A percentile compares a stretch with the other conserved stretches of the same genome.
phyloP scores from a whole-genome alignment of 257 asterid species.

The Penstemon barbatus region DNA sequence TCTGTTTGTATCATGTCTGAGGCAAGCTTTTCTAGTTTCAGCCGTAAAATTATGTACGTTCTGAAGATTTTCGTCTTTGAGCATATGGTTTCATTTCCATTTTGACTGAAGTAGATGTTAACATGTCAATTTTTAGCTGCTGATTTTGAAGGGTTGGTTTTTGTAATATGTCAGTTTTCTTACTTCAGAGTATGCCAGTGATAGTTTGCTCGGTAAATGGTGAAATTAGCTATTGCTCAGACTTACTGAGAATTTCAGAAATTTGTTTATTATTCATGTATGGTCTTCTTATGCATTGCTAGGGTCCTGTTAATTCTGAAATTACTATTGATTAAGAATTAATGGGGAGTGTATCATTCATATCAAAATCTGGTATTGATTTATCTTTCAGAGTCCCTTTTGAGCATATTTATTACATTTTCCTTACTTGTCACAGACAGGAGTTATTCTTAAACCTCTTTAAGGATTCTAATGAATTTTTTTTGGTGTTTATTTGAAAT shows the following conservation, averaged over 20 bases:
- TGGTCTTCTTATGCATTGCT: neutral
- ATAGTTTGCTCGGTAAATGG: no score
- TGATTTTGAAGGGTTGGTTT: conserved; percentile 10
- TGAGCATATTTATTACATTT: no score
- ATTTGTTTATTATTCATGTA: neutral
- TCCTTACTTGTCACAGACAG: neutral
- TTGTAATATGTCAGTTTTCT: neutral
- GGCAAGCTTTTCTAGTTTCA: neutral
- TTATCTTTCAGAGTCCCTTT: neutral
- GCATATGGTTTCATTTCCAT: neutral
- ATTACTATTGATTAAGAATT: neutral
- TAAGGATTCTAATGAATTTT: no score
- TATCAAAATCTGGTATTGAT: neutral
- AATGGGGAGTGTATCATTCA: neutral
- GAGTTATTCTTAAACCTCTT: neutral
- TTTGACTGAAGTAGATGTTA: neutral
- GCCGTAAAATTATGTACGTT: conserved; percentile 1
- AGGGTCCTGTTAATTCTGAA: no score
- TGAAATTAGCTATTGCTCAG: neutral
- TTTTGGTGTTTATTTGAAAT: no score
- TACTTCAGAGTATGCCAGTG: neutral
- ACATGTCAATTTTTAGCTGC: neutral
- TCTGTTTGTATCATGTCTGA: no score
- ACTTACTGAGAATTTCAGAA: neutral
- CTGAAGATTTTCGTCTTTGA: neutral